Percentiles rank a stretch among this genome's conserved stretches.
These are phyloP conservation scores for Sechiopsis laciniata DNA, from an alignment of 306 rosid genomes.

Conservation along the genomic window DNA sequence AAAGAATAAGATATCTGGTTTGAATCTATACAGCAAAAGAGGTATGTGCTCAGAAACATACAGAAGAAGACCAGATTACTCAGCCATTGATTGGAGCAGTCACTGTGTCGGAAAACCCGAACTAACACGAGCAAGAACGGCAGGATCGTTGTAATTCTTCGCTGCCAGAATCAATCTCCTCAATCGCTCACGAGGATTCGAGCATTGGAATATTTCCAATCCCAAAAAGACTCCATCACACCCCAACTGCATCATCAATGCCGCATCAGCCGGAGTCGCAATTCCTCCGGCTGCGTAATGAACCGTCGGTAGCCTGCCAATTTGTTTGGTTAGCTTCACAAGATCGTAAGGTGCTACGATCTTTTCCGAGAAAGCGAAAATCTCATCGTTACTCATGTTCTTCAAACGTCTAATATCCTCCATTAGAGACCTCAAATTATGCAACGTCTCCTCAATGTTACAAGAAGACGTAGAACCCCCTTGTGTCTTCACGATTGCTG, in stretches of 20 bases:
- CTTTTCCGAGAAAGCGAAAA: constrained; percentile 50
- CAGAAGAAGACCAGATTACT: background rate
- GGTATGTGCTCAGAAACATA: background rate
- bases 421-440: constrained; percentile 52
- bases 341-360: constrained; percentile 71
- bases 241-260: constrained; percentile 79
- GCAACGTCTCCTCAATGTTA: constrained; percentile 34
- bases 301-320: constrained; percentile 60
- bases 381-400: constrained; percentile 77
- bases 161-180: constrained; percentile 54
- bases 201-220: constrained; percentile 41
- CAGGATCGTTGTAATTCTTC: constrained; percentile 53
- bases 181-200: constrained; percentile 51
- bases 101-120: constrained; percentile 32
- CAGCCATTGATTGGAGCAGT: background rate
- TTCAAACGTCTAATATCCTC: constrained; percentile 45
- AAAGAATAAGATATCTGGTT: background rate
- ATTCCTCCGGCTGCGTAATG: constrained; percentile 72
- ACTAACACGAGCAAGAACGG: constrained; percentile 47
- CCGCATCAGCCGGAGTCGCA: constrained; percentile 79
- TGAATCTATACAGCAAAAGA: background rate
- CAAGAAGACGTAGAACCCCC: constrained; percentile 41
- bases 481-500: constrained; percentile 54
- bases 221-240: constrained; percentile 71
- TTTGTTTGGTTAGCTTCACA: constrained; percentile 51